A percentile compares a stretch with the other conserved stretches of the same genome.
Conservation (phyloP, 108 stramenopile genomes). For the Asterionellopsis glacialis region DNA sequence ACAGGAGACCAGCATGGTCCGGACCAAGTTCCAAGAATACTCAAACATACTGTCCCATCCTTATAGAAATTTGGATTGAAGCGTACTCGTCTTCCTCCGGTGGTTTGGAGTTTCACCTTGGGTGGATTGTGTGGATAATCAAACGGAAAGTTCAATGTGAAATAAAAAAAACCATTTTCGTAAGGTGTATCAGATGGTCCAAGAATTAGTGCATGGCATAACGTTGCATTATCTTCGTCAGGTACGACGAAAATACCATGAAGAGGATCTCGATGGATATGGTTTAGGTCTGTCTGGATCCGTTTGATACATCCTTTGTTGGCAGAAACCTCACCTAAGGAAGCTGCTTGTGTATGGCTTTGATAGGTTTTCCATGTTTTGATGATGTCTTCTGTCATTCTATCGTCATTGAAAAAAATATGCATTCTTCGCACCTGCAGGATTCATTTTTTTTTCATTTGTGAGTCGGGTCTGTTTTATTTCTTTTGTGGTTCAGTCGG, state of each 20-base stretch:
- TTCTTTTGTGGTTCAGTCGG: no score
- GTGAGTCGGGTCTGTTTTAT: no score
- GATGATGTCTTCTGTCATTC: no score
- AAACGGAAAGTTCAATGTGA: conserved; percentile 65
- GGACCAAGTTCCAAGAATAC: conserved; percentile 44
- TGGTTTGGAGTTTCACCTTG: conserved; percentile 66
- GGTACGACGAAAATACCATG: conserved; percentile 7
- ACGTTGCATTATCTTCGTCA: conserved; percentile 4
- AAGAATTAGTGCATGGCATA: not conserved
- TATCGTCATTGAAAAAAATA: no score
- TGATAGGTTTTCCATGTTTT: no score
- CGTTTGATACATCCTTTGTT: no score
- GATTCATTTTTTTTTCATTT: no score
- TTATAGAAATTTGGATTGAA: conserved; percentile 90
- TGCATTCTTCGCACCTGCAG: no score
- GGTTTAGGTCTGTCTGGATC: no score
- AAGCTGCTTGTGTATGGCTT: no score
- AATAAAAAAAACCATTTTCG: conserved; percentile 55
- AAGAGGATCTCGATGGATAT: no score
- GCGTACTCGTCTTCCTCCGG: conserved; percentile 61
- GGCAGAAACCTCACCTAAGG: no score
- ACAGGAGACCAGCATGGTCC: conserved; percentile 71
- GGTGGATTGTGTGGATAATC: conserved; percentile 74
- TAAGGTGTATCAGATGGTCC: conserved; percentile 53
- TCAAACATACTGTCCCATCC: conserved; percentile 71